Conservation (phyloP, 345 rosid species). For the Camelina sativa region DNA sequence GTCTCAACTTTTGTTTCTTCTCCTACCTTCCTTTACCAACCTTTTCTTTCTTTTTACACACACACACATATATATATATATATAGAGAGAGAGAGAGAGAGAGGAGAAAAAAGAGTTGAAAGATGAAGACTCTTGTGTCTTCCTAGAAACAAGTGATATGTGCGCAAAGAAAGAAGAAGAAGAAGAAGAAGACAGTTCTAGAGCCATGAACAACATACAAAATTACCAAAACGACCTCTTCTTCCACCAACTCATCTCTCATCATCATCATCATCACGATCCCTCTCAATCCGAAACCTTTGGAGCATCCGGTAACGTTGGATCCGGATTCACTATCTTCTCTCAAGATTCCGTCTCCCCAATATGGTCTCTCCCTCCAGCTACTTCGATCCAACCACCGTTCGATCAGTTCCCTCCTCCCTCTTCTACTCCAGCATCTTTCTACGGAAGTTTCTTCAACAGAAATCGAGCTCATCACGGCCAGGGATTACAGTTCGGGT, state of each 20-base stretch:
- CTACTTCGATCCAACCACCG: conserved; percentile 33
- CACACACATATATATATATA: background rate
- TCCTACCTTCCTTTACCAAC: conserved; percentile 45
- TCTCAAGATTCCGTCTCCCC: conserved; percentile 63
- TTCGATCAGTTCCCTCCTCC: conserved; percentile 60
- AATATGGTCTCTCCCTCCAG: conserved; percentile 39
- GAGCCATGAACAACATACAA: conserved; percentile 63
- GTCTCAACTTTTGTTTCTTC: conserved; percentile 33
- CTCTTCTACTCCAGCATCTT: conserved; percentile 55
- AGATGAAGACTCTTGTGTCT: conserved; percentile 41
- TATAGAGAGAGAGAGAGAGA: conserved; percentile 14
- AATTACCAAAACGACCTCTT: conserved; percentile 67
- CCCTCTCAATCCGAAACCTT: conserved; percentile 35
- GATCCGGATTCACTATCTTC: conserved; percentile 52
- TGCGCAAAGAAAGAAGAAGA: conserved; percentile 78
- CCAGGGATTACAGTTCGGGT: conserved; percentile 48
- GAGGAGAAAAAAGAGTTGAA: conserved; percentile 8
- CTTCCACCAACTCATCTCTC: conserved; percentile 66
- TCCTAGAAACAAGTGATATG: conserved; percentile 47
- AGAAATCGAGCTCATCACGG: conserved; percentile 44
- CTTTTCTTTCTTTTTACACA: conserved; percentile 32
- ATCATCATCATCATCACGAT: conserved; percentile 48
- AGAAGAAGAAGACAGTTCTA: conserved; percentile 65
- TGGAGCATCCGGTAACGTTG: conserved; percentile 35
- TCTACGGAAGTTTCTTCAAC: conserved; percentile 68